Percentiles rank a stretch among this genome's conserved stretches.
Conservation (phyloP, 495 filamentous ascomycete species). For the Aspergillus ellipticus region DNA sequence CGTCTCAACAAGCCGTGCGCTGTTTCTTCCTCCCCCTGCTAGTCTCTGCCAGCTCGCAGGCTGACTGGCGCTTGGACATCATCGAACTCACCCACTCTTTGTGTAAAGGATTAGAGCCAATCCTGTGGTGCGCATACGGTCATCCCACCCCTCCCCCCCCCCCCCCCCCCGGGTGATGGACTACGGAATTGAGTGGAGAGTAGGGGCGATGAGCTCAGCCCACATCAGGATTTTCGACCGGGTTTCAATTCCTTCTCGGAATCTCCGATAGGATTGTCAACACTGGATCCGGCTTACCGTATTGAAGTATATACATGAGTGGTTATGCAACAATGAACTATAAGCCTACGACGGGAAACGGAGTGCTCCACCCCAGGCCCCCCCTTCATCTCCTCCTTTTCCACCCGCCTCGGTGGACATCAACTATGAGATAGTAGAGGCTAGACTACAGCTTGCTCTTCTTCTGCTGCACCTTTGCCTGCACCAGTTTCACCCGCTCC, state of each 20-base stretch:
- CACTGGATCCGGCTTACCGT: not conserved
- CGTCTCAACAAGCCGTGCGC: not conserved
- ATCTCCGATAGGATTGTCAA: not conserved
- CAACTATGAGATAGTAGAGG: not conserved
- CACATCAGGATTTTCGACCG: not conserved
- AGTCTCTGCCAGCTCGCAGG: not conserved
- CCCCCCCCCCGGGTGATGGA: too few relatives aligned
- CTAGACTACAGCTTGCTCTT: slow-evolving; percentile 48
- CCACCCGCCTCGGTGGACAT: not conserved
- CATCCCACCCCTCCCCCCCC: not conserved
- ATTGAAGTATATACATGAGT: not conserved
- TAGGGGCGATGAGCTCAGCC: not conserved
- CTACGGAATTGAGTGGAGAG: not conserved
- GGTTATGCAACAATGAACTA: not conserved
- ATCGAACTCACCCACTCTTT: not conserved
- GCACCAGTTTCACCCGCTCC: slow-evolving; percentile 56
- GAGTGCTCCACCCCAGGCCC: not conserved
- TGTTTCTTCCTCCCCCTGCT: not conserved
- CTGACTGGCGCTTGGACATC: slow-evolving; percentile 2
- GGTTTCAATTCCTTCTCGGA: not conserved
- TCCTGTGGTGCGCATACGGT: not conserved
- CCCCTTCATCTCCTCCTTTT: too few relatives aligned
- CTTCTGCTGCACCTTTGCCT: slow-evolving; percentile 29
- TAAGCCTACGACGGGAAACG: too few relatives aligned
- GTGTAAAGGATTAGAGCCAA: not conserved